Percentiles rank a stretch among this genome's conserved stretches.
Evolutionary conservation across 352 stramenopile genomes (phyloP).

Genomic region (Phytophthora litchii): DNA sequence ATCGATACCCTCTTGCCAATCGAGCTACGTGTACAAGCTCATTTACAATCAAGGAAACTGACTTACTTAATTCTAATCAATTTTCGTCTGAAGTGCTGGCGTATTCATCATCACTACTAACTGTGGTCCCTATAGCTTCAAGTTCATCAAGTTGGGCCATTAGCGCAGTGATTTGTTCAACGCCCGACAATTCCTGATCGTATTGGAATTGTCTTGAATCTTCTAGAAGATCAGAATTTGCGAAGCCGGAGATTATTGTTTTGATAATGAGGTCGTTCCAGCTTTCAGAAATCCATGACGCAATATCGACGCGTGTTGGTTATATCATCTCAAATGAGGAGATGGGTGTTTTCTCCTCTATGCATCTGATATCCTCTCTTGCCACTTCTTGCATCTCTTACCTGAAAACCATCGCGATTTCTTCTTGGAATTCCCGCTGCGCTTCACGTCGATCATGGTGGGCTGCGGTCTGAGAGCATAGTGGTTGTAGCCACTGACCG

Average conservation of each 20-base stretch:
- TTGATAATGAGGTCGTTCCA: conserved; percentile 1
- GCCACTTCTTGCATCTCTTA: conserved; percentile 3
- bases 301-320: conserved; percentile 4
- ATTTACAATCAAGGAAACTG: neutral
- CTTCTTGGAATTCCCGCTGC: neutral
- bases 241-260: neutral
- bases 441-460: neutral
- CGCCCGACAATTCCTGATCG: neutral
- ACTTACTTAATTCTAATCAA: neutral
- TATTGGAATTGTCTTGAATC: neutral
- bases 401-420: neutral
- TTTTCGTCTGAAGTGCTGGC: neutral
- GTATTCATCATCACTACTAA: neutral
- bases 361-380: neutral
- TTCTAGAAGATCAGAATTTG: conserved; percentile 1
- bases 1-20: too few relatives aligned
- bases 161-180: neutral
- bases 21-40: neutral
- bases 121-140: neutral
- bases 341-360: neutral
- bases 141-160: neutral
- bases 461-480: neutral
- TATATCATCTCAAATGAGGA: conserved; percentile 2
- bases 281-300: conserved; percentile 1
- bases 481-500: neutral